phyloP scores from a whole-genome alignment of 371 early-diverging fungal genomes.

The Entomophthora muscae region DNA sequence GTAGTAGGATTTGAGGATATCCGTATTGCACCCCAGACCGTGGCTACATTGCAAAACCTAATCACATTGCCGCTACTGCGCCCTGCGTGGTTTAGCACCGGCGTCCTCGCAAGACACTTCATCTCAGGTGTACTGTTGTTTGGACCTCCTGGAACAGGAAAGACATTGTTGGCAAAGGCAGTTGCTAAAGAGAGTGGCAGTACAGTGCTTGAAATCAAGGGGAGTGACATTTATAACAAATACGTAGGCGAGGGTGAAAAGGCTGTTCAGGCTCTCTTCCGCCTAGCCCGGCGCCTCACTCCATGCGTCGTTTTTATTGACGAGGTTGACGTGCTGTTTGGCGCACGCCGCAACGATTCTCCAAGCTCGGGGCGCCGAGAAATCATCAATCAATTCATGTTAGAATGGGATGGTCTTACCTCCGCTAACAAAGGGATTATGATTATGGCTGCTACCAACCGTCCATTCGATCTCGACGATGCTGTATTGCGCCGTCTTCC shows the following conservation, averaged over 20 bases:
- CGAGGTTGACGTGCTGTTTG: slow-evolving; percentile 95
- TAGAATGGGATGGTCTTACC: slow-evolving; percentile 90
- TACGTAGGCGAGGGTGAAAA: slow-evolving; percentile 99
- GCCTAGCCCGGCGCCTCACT: slow-evolving; percentile 81
- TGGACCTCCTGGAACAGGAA: slow-evolving; percentile 99
- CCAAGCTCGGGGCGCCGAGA: slow-evolving; percentile 94
- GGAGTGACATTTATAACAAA: slow-evolving; percentile 98
- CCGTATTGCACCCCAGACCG: slow-evolving; percentile 31
- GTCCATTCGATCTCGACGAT: slow-evolving; percentile 97
- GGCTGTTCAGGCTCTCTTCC: slow-evolving; percentile 94
- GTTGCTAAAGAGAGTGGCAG: slow-evolving; percentile 93
- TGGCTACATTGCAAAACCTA: slow-evolving; percentile 61
- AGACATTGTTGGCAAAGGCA: slow-evolving; percentile 97
- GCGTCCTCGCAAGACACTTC: slow-evolving; percentile 50
- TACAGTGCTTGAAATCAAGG: slow-evolving; percentile 98
- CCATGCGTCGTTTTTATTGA: slow-evolving; percentile 99
- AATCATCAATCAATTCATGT: slow-evolving; percentile 52
- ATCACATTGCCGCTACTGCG: slow-evolving; percentile 60
- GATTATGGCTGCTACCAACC: slow-evolving; percentile 98
- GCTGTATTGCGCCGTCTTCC: slow-evolving; percentile 95
- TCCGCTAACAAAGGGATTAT: slow-evolving; percentile 75
- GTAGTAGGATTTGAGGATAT: slow-evolving; percentile 33
- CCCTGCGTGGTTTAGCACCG: slow-evolving; percentile 51
- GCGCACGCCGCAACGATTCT: slow-evolving; percentile 64
- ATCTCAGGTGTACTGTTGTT: slow-evolving; percentile 90